These are phyloP conservation scores for Echeveria elegans DNA, from an alignment of 164 flowering plant genomes.

Conservation along the genomic window DNA sequence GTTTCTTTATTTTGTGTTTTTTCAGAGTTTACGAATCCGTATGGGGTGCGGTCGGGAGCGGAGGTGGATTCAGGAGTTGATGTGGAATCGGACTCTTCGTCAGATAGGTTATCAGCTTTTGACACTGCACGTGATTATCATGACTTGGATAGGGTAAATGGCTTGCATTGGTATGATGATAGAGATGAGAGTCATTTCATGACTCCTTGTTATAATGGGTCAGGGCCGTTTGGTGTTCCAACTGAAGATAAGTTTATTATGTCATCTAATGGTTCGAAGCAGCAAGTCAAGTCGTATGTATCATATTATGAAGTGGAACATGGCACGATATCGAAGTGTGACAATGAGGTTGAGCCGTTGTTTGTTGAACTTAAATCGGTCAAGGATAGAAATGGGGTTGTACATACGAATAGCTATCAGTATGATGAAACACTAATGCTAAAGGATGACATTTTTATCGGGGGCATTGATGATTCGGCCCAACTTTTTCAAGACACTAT, in stretches of 20 bases:
- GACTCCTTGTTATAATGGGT: neutral
- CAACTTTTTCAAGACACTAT: constrained; percentile 25
- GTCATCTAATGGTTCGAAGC: constrained; percentile 21
- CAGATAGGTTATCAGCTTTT: constrained; percentile 65
- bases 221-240: neutral
- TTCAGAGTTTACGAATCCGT: constrained; percentile 41
- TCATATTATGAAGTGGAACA: constrained; percentile 21
- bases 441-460: neutral
- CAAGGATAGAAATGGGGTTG: constrained; percentile 3
- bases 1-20: too few relatives aligned
- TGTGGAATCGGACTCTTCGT: constrained; percentile 50
- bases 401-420: neutral
- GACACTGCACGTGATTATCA: constrained; percentile 85
- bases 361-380: constrained; percentile 14
- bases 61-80: constrained; percentile 10
- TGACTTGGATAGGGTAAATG: constrained; percentile 61
- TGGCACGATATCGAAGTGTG: constrained; percentile 18
- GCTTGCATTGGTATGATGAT: constrained; percentile 36
- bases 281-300: constrained; percentile 13
- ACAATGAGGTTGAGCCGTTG: constrained; percentile 28
- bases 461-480: constrained; percentile 11
- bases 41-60: constrained; percentile 38
- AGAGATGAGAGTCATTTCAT: neutral
- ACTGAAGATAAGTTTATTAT: neutral
- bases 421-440: neutral